Percentiles rank a stretch among this genome's conserved stretches.
Evolutionary conservation across 2,329 filamentous ascomycete species (phyloP).

Genomic region (Fusarium sp.): DNA sequence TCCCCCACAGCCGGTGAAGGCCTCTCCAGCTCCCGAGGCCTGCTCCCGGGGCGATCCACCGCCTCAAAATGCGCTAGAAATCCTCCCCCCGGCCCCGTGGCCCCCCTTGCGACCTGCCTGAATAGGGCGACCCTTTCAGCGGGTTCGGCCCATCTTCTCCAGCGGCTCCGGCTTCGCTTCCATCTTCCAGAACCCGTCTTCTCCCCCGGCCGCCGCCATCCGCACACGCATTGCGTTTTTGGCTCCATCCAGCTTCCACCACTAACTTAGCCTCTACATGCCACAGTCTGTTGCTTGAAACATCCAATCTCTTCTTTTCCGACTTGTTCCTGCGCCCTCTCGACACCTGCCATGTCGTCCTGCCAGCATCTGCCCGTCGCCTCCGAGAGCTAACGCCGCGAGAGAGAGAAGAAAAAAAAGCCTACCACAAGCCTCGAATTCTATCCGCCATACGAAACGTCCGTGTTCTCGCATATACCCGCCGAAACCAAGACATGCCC

Average conservation of each 20-base stretch:
- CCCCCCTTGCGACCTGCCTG: constrained; percentile 39
- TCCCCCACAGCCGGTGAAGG: neutral
- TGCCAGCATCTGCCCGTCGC: constrained; percentile 10
- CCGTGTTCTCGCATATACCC: constrained; percentile 7
- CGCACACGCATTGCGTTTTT: neutral
- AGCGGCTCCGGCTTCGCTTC: constrained; percentile 40
- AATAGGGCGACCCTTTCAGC: constrained; percentile 34
- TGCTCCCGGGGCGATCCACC: constrained; percentile 6
- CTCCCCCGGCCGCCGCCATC: constrained; percentile 25
- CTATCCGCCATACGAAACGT: constrained; percentile 8
- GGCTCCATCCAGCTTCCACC: neutral
- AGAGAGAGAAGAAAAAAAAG: neutral
- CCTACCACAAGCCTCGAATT: neutral
- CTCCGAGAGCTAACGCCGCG: constrained; percentile 14
- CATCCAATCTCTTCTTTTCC: neutral
- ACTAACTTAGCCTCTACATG: neutral
- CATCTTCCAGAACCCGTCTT: constrained; percentile 34
- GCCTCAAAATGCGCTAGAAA: constrained; percentile 18
- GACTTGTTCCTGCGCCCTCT: constrained; percentile 5
- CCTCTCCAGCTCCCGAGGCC: constrained; percentile 12
- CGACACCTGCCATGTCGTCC: constrained; percentile 38
- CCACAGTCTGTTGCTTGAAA: neutral
- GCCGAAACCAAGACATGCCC: constrained; percentile 42
- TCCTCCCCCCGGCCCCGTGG: constrained; percentile 1
- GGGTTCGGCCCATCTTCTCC: constrained; percentile 17